Base-by-base conservation (phyloP, 2,329 filamentous ascomycete genomes). In the Diplodia corticola region DNA sequence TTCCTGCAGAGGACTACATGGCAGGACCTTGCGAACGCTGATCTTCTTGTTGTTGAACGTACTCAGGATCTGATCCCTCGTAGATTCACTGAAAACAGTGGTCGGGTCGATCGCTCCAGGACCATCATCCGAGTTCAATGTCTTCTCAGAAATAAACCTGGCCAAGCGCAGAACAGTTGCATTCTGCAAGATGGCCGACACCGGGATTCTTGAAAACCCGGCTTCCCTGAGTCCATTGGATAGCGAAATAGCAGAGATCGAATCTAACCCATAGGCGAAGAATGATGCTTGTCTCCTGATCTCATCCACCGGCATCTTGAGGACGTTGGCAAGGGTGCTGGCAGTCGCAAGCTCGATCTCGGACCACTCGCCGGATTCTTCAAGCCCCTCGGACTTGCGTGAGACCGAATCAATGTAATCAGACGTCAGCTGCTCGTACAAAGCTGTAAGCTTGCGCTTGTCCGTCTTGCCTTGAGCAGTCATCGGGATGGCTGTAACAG, bases 1-100 rank as follows among this genome's bases (percentile, higher is more conserved):
- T 79, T 96, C 91, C 75, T 97, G 93, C 0, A 97, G 80, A 0
- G 93, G 91, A 1, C 92, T 96, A 73, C 93, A 97, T 0, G 93
- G 93, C 5, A 93, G 78, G 9, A 96, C 82, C 1, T 80, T 81
- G 33, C 84, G 77, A 2, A 90, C 79, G 0, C 70, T 51, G 4
- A 76, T 74, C 0, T 75, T 75, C 2, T 75, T 68, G 4, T 67
- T 17, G 4, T 69, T 51, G 64, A 85, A 79, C 0, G 20, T 12
- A 5, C 50, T 22, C 13, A 48, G 4, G 4, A 67, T 55, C 13
- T 67, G 65, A 3, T 55, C 51, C 20, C 26, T 50, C 17, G 57
- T 63, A 20, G 26, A n/a, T 6, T 12, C 7, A 30, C 49, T 67
- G 64, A 75, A 73, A 10, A 71, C 37, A 1, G 71, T 53, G 5